Percentiles rank a stretch among this genome's conserved stretches.
These are phyloP conservation scores for Pythium graminicola DNA, from an alignment of 352 stramenopile species.

Conservation along the genomic window DNA sequence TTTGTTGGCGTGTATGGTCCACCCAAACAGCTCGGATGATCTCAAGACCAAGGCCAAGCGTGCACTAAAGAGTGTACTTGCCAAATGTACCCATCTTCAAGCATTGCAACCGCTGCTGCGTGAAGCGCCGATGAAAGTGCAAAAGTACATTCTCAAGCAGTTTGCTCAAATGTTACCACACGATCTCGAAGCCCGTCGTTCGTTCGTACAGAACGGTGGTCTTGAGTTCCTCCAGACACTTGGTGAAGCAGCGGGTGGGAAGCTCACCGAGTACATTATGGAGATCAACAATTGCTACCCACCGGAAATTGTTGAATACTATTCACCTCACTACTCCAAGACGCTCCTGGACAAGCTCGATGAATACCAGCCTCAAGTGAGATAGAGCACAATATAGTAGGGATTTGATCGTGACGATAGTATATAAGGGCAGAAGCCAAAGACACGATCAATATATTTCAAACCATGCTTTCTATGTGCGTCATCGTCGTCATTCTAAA, in stretches of 20 bases:
- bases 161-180: slow-evolving; percentile 93
- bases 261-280: slow-evolving; percentile 93
- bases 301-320: slow-evolving; percentile 95
- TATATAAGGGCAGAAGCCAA: background rate
- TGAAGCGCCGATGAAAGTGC: slow-evolving; percentile 90
- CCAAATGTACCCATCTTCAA: slow-evolving; percentile 93
- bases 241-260: slow-evolving; percentile 87
- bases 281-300: slow-evolving; percentile 96
- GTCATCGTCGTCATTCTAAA: background rate
- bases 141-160: slow-evolving; percentile 96
- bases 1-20: slow-evolving; percentile 91
- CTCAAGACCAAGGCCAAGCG: slow-evolving; percentile 93
- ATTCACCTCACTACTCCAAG: slow-evolving; percentile 95
- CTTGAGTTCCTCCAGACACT: slow-evolving; percentile 92
- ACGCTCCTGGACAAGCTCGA: slow-evolving; percentile 95
- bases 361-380: slow-evolving; percentile 89
- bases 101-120: slow-evolving; percentile 90
- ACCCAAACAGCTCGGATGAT: slow-evolving; percentile 89
- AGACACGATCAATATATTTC: background rate
- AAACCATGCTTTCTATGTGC: background rate
- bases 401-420: too few relatives aligned
- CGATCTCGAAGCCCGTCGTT: slow-evolving; percentile 87
- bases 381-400: slow-evolving; percentile 38
- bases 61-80: slow-evolving; percentile 90
- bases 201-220: slow-evolving; percentile 91